Evolutionary conservation across 768 basidiomycete genomes (phyloP).

Genomic region (Boletellus ananas): DNA sequence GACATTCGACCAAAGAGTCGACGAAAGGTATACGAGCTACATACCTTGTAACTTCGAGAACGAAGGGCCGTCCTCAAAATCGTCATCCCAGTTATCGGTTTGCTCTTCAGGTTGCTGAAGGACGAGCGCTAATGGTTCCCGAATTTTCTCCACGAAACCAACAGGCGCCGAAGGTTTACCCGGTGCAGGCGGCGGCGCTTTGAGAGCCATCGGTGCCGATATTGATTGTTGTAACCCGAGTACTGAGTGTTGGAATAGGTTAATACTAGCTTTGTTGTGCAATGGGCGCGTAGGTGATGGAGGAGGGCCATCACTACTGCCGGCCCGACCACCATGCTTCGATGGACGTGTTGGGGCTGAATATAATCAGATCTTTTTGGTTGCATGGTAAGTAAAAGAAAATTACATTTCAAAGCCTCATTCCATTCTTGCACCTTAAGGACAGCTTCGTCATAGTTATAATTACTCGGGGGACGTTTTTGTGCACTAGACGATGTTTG

Average conservation of each 20-base stretch:
- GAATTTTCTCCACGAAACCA: conserved; percentile 36
- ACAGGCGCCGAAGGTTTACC: conserved; percentile 24
- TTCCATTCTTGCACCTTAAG: conserved; percentile 98
- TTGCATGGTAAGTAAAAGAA: conserved; percentile 13
- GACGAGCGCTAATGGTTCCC: conserved; percentile 59
- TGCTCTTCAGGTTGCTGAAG: conserved; percentile 78
- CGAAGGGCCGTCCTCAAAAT: conserved; percentile 93
- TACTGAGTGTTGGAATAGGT: conserved; percentile 30
- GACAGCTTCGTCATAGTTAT: conserved; percentile 92
- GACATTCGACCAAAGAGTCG: background rate
- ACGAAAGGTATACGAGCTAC: background rate
- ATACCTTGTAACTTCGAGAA: conserved; percentile 74
- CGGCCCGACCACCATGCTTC: conserved; percentile 53
- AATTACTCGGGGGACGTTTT: conserved; percentile 63
- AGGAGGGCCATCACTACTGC: conserved; percentile 37
- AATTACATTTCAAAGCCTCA: conserved; percentile 84
- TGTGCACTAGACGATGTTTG: conserved; percentile 33
- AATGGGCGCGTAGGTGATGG: conserved; percentile 39
- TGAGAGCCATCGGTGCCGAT: conserved; percentile 29
- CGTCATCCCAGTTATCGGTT: conserved; percentile 97
- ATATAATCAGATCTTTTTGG: conserved; percentile 4
- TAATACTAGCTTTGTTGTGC: conserved; percentile 26
- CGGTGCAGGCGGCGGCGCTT: conserved; percentile 14
- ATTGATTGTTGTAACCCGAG: conserved; percentile 34
- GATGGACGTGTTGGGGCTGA: conserved; percentile 70